phyloP scores from a whole-genome alignment of 2,329 filamentous ascomycete genomes.

The Penicillium sumatraense region DNA sequence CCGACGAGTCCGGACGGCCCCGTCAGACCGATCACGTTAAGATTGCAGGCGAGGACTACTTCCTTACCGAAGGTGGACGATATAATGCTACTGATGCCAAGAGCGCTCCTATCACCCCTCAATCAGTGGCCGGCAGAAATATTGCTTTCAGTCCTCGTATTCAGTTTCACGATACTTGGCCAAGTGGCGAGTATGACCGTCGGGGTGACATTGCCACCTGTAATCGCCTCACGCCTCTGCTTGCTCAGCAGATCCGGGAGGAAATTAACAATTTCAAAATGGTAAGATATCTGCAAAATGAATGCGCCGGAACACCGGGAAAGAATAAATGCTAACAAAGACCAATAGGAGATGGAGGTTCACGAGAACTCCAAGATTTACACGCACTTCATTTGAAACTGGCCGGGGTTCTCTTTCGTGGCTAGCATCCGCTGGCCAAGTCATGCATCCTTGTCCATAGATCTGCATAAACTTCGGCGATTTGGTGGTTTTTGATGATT shows the following conservation, averaged over 20 bases:
- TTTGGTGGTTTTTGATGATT: constrained; percentile 26
- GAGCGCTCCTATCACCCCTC: constrained; percentile 79
- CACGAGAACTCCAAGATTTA: constrained; percentile 99
- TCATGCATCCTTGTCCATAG: constrained; percentile 29
- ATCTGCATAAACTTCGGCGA: constrained; percentile 31
- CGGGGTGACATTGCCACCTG: constrained; percentile 96
- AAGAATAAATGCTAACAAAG: constrained; percentile 43
- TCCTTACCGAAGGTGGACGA: constrained; percentile 71
- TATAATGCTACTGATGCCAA: constrained; percentile 73
- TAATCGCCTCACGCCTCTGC: constrained; percentile 94
- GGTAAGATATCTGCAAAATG: constrained; percentile 60
- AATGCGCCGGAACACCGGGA: not conserved
- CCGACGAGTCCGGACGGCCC: constrained; percentile 69
- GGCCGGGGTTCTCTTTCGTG: constrained; percentile 32
- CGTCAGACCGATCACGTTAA: constrained; percentile 71
- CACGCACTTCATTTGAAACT: constrained; percentile 94
- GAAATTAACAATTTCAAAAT: constrained; percentile 99
- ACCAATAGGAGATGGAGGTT: constrained; percentile 92
- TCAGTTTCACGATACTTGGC: constrained; percentile 96
- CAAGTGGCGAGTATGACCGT: constrained; percentile 91
- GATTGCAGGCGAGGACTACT: constrained; percentile 86
- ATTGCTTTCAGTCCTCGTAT: constrained; percentile 87
- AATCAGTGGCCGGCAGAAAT: constrained; percentile 52
- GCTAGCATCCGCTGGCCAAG: constrained; percentile 14
- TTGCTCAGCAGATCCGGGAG: constrained; percentile 99